These are phyloP conservation scores for Torulaspora franciscae DNA, from an alignment of 805 yeast genomes.

Conservation along the genomic window DNA sequence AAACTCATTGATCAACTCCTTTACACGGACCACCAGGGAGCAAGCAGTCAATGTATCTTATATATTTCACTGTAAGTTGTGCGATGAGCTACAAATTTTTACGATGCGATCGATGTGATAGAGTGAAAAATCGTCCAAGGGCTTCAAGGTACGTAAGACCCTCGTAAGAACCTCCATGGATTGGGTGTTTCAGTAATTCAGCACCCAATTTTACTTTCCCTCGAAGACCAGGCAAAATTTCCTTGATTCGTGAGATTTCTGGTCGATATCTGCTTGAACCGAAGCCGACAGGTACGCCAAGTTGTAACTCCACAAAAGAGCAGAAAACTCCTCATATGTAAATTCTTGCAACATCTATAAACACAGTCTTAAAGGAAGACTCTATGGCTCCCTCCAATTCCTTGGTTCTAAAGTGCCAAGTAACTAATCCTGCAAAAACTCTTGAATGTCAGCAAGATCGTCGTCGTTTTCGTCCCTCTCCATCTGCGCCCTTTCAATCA, in stretches of 20 bases:
- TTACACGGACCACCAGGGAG: not conserved
- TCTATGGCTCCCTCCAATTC: no score
- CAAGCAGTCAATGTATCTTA: no score
- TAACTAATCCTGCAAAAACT: slow-evolving; percentile 54
- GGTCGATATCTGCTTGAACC: no score
- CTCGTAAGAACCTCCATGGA: not conserved
- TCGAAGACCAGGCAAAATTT: no score
- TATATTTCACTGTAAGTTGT: not conserved
- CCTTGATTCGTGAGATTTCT: no score
- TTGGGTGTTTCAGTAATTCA: not conserved
- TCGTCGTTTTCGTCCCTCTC: slow-evolving; percentile 41
- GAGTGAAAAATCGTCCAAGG: not conserved
- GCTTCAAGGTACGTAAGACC: not conserved
- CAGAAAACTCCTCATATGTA: not conserved
- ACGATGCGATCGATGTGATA: slow-evolving; percentile 5
- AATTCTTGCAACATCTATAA: not conserved
- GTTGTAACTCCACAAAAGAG: not conserved
- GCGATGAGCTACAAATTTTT: slow-evolving; percentile 9
- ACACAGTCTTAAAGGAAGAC: not conserved
- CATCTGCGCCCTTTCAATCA: slow-evolving; percentile 39
- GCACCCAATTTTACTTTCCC: no score
- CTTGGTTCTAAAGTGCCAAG: not conserved
- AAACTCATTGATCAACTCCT: slow-evolving; percentile 46
- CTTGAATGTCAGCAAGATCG: slow-evolving; percentile 66
- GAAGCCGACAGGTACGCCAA: no score